Percentiles rank a stretch among this genome's conserved stretches.
phyloP scores from a whole-genome alignment of 2,329 filamentous ascomycete species.

The Cytospora schulzeri region DNA sequence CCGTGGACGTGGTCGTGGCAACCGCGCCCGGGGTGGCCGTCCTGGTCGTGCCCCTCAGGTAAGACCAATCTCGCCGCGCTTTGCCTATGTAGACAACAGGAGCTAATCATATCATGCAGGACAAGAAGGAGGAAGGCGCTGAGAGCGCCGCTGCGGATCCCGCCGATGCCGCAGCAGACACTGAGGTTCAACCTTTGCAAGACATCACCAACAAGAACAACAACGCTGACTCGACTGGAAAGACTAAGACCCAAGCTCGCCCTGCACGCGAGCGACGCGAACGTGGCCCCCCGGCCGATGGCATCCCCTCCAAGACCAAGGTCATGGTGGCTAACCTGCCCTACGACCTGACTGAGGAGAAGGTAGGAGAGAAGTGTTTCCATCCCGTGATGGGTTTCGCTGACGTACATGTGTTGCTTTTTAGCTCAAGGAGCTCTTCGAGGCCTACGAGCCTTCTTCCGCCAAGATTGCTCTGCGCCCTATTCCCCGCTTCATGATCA shows the following conservation, averaged over 20 bases:
- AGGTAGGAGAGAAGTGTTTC: constrained; percentile 58
- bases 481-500: constrained; percentile 99
- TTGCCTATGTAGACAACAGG: neutral
- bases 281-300: constrained; percentile 95
- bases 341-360: constrained; percentile 96
- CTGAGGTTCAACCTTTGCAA: constrained; percentile 60
- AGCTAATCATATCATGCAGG: constrained; percentile 33
- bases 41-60: constrained; percentile 64
- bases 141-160: constrained; percentile 53
- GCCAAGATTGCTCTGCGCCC: constrained; percentile 98
- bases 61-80: constrained; percentile 35
- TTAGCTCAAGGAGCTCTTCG: constrained; percentile 96
- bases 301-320: constrained; percentile 98
- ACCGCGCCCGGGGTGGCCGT: constrained; percentile 64
- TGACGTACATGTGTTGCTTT: constrained; percentile 12
- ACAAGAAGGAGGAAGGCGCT: constrained; percentile 51
- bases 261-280: constrained; percentile 66
- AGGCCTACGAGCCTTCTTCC: constrained; percentile 85
- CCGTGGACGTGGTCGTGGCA: constrained; percentile 67
- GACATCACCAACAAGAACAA: constrained; percentile 60
- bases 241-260: constrained; percentile 58
- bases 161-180: constrained; percentile 48
- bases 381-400: constrained; percentile 19
- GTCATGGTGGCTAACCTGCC: constrained; percentile 99
- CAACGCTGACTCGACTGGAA: constrained; percentile 61